Percentiles rank a stretch among this genome's conserved stretches.
Evolutionary conservation across 305 asterid genomes (phyloP).

Genomic region (Fraxinus sp.): DNA sequence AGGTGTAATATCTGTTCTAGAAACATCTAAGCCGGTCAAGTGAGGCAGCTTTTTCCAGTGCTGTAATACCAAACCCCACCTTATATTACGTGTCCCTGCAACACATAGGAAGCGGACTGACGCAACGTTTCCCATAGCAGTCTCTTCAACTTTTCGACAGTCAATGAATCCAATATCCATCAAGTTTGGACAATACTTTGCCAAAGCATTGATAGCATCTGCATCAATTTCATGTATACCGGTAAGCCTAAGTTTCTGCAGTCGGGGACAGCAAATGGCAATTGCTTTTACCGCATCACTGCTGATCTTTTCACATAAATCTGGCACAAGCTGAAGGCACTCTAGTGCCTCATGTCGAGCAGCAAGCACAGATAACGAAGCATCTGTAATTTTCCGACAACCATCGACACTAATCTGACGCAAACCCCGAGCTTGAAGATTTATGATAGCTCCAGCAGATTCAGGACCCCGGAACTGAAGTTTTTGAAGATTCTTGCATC

Average conservation of each 20-base stretch:
- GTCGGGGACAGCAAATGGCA: constrained; percentile 66
- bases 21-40: constrained; percentile 76
- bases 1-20: constrained; percentile 70
- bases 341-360: constrained; percentile 81
- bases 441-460: constrained; percentile 67
- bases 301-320: constrained; percentile 74
- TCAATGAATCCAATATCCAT: constrained; percentile 77
- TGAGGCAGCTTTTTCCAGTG: constrained; percentile 70
- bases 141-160: constrained; percentile 68
- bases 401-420: constrained; percentile 66
- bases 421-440: constrained; percentile 63
- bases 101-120: constrained; percentile 78
- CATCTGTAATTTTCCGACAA: constrained; percentile 73
- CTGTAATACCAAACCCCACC: constrained; percentile 61
- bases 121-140: constrained; percentile 55
- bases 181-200: constrained; percentile 58
- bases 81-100: constrained; percentile 65
- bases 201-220: constrained; percentile 72
- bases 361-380: constrained; percentile 69
- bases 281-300: constrained; percentile 76
- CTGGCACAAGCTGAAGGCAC: constrained; percentile 87
- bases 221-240: constrained; percentile 75
- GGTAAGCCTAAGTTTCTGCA: constrained; percentile 65
- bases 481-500: constrained; percentile 66
- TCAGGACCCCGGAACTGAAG: constrained; percentile 85